Percentiles rank a stretch among this genome's conserved stretches.
These are phyloP conservation scores for Lactifluus subvellereus DNA, from an alignment of 768 basidiomycete species.

Conservation along the genomic window DNA sequence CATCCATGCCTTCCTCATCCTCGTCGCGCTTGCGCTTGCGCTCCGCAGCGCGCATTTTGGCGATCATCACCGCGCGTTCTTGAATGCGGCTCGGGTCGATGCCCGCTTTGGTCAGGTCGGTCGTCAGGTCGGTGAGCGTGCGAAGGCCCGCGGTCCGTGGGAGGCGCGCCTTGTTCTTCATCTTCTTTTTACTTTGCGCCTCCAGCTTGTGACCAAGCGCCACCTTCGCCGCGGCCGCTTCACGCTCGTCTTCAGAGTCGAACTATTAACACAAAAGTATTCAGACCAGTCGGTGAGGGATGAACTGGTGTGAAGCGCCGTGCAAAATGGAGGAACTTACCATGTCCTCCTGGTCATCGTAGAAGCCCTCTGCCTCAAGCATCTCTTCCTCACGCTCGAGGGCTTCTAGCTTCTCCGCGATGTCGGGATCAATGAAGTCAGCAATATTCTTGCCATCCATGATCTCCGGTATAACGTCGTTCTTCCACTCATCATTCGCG, in stretches of 20 bases:
- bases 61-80: conserved; percentile 80
- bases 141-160: conserved; percentile 71
- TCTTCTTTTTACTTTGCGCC: conserved; percentile 80
- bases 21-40: conserved; percentile 60
- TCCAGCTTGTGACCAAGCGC: conserved; percentile 61
- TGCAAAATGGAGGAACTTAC: conserved; percentile 38
- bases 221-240: conserved; percentile 55
- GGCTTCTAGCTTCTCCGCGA: conserved; percentile 92
- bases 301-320: not conserved
- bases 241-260: conserved; percentile 69
- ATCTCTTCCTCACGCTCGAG: conserved; percentile 95
- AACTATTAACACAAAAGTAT: conserved; percentile 27
- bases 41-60: conserved; percentile 65
- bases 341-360: conserved; percentile 83
- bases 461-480: conserved; percentile 96
- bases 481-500: conserved; percentile 88
- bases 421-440: conserved; percentile 98
- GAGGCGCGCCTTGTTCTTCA: conserved; percentile 76
- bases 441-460: conserved; percentile 98
- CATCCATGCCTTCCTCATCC: conserved; percentile 32
- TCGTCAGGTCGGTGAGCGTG: conserved; percentile 66
- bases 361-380: conserved; percentile 92
- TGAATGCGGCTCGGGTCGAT: conserved; percentile 83
- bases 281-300: not conserved
- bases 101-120: conserved; percentile 80